Evolutionary conservation across 805 yeast genomes (phyloP), one percentile per base, ranked within the genome.

Genomic region (Candida morakotiae): DNA sequence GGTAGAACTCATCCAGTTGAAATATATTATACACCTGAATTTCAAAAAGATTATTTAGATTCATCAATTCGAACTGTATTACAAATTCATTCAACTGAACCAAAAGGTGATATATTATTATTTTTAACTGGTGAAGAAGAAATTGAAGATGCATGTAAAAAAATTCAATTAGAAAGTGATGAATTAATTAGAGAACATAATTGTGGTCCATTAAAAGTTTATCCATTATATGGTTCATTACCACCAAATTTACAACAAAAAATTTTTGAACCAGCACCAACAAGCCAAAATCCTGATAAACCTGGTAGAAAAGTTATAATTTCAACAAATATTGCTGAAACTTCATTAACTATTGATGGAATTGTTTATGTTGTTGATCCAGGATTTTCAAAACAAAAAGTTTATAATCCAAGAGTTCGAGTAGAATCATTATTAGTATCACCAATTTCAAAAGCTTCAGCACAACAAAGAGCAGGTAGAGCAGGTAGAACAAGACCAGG

Each of bases 401-500:
- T 89, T 40, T 91, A 88, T 65, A 93, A 91, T 58, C 98, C 98
- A 35, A 77, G 97, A 60, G 86, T 91, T 41, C 77, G 98, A 61
- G 97, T 91, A 21, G 97, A 91, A 62, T 87, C 97, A 0, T 70
- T 91, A 49, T 71, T 91, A 37, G 98, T 93, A 4, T 86, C 96
- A 7, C 98, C 98, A 25, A 89, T 93, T 44, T 89, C 98, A 9
- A 89, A 88, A 64, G 98, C 98, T 0, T 82, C 94, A 33, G 96
- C 98, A 1, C 96, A 91, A 64, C 98, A 91, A 64, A 79, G 98
- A 64, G 98, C 98, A 24, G 98, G 98, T 76, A 86, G 98, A 76
- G 98, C 98, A 39, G 98, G 98, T 69, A 91, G 98, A 78, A 91
- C 97, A 5, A 79, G 96, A 54, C 96, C 98, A 11, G 98, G 98